Percentiles rank a stretch among this genome's conserved stretches.
phyloP scores from a whole-genome alignment of 225 moss, liverwort and hornwort genomes.

The Antitrichia curtipendula region DNA sequence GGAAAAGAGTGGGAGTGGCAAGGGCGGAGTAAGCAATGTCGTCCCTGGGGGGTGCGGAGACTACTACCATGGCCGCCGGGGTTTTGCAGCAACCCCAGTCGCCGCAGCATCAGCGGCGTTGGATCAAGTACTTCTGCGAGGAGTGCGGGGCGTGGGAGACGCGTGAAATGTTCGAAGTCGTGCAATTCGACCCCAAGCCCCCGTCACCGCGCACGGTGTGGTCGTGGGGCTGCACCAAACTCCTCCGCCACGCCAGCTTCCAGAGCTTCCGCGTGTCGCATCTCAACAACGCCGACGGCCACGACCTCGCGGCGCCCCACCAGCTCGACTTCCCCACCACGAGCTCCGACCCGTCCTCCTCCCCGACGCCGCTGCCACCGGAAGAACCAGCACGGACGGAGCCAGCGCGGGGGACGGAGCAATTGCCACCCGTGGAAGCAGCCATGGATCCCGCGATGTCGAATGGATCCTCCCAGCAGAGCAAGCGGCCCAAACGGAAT shows the following conservation, averaged over 20 bases:
- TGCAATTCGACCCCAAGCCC: neutral
- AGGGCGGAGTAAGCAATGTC: slow-evolving; percentile 1
- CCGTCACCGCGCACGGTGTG: slow-evolving; percentile 4
- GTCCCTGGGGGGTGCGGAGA: neutral
- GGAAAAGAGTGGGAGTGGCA: neutral
- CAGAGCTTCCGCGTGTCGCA: slow-evolving; percentile 21
- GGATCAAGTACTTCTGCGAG: slow-evolving; percentile 41
- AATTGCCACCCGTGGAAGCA: neutral
- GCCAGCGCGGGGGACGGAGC: neutral
- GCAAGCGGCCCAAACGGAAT: slow-evolving; percentile 22
- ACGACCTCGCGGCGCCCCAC: slow-evolving; percentile 5
- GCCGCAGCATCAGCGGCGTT: slow-evolving; percentile 20
- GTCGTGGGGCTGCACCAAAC: slow-evolving; percentile 37
- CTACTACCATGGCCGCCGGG: neutral
- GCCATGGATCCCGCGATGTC: slow-evolving; percentile 3
- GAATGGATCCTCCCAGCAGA: slow-evolving; percentile 30
- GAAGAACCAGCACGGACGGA: neutral
- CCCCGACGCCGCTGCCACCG: neutral
- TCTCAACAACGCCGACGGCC: slow-evolving; percentile 23
- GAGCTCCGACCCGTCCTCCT: neutral
- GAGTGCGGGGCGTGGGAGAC: slow-evolving; percentile 37
- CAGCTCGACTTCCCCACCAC: slow-evolving; percentile 18
- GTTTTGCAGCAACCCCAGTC: neutral
- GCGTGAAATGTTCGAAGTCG: slow-evolving; percentile 33
- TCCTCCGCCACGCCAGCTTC: slow-evolving; percentile 24